Base-by-base conservation (phyloP, 106 monocot species). In the Dendrobium chrysotoxum region DNA sequence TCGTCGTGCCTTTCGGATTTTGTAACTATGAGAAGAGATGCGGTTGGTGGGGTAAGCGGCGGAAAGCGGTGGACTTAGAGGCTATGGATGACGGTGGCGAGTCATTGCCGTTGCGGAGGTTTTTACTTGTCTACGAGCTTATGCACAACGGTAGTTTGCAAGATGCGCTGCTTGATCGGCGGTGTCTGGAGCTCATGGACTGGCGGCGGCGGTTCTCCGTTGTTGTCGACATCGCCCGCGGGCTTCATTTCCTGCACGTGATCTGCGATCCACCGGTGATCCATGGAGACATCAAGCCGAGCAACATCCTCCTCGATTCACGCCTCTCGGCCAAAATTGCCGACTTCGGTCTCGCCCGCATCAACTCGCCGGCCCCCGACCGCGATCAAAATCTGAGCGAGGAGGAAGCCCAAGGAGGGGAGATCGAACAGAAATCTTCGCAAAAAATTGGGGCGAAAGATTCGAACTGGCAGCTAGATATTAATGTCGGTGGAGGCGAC, bases 221-320 rank as follows among this genome's bases (percentile, higher is more conserved):
- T 53, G 85, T 84, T 0, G 20, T 89, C 6, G 95, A 95, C 78
- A 86, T 95, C 21, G 90, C 95, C 11, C 81, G 83, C 28, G 92
- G 87, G 44, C 87, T 95, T 65, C 78, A 83, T 21, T 95, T 92
- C 79, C 80, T 95, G 16, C 95, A 95, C 79, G 66, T 41, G 28
- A 54, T 73, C 4, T 92, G 88, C 66, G 83, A 95, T 28, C 95
- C 95, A 0, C 91, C 95, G 4, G 83, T 95, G 21, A 86, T 93
- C 40, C 95, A 95, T 40, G 98, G 98, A 0, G 98, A 99, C 61
- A 89, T 99, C 76, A 99, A 99, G 65, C 91, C 98, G 4, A 99
- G 98, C 84, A 99, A 99, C 75, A 87, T 99, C 75, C 87, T 99
- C 53, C 91, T 99, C 28, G 98, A 99, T 72, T 80, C 87, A 6